These are phyloP conservation scores for Nicotiana otophora DNA, from an alignment of 257 asterid species.

Conservation along the genomic window DNA sequence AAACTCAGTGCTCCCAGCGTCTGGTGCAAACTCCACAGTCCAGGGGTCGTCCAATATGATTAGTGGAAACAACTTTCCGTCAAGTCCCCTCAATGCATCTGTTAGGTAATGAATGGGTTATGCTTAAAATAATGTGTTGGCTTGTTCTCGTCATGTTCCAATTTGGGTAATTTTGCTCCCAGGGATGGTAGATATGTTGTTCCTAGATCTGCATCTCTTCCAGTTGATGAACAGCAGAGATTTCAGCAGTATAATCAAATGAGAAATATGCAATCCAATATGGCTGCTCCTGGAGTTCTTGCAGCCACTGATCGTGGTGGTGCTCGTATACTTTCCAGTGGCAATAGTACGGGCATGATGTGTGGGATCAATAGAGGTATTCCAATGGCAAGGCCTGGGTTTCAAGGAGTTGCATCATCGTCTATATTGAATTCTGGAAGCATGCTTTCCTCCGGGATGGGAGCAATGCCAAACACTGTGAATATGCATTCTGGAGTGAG, in stretches of 20 bases:
- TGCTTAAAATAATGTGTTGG: neutral
- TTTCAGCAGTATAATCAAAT: constrained; percentile 66
- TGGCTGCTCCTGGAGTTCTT: constrained; percentile 58
- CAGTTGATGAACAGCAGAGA: constrained; percentile 83
- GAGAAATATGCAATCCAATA: constrained; percentile 55
- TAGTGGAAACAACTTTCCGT: constrained; percentile 49
- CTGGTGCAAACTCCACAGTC: constrained; percentile 49
- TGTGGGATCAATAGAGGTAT: constrained; percentile 55
- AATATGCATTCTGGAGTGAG: constrained; percentile 64
- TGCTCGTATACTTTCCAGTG: constrained; percentile 55
- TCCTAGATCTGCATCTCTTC: constrained; percentile 56
- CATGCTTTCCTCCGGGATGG: constrained; percentile 57
- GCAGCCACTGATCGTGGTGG: constrained; percentile 75
- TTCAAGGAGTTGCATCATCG: constrained; percentile 63
- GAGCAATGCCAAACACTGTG: constrained; percentile 43
- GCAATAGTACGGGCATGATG: constrained; percentile 54
- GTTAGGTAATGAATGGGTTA: constrained; percentile 50
- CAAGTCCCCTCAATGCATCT: constrained; percentile 53
- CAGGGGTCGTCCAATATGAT: constrained; percentile 63
- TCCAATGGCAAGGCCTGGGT: constrained; percentile 69
- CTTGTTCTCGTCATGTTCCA: neutral
- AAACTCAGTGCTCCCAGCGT: constrained; percentile 40
- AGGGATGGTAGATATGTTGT: constrained; percentile 68
- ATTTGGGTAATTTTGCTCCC: constrained; percentile 11
- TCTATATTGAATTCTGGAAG: constrained; percentile 57